These are phyloP conservation scores for Darksidea phi DNA, from an alignment of 495 filamentous ascomycete species.

Conservation along the genomic window DNA sequence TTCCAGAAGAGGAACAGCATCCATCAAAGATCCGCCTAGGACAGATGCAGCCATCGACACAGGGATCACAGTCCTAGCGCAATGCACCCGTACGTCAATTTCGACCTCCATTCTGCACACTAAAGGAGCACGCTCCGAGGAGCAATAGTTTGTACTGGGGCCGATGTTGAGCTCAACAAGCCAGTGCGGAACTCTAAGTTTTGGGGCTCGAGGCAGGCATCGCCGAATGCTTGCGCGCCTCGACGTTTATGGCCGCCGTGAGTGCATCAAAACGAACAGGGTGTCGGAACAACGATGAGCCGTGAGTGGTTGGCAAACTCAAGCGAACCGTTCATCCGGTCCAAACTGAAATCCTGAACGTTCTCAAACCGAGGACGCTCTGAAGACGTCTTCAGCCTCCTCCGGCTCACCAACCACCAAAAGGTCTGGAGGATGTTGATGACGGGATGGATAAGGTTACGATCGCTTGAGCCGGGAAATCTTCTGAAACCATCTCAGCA, in stretches of 20 bases:
- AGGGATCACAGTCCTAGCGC: slow-evolving; percentile 8
- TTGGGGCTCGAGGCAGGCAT: background rate
- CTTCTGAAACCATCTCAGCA: too few relatives aligned
- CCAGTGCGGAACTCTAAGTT: background rate
- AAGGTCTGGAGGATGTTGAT: too few relatives aligned
- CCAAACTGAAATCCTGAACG: background rate
- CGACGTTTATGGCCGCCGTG: background rate
- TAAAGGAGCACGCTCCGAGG: too few relatives aligned
- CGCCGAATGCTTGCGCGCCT: background rate
- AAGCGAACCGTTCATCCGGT: slow-evolving; percentile 15
- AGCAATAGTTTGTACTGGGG: too few relatives aligned
- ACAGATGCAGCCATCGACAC: slow-evolving; percentile 9
- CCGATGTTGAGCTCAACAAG: too few relatives aligned
- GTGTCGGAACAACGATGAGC: slow-evolving; percentile 19
- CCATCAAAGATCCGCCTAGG: background rate
- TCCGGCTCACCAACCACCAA: too few relatives aligned
- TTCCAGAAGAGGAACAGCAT: background rate
- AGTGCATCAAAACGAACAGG: slow-evolving; percentile 18
- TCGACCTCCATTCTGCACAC: background rate
- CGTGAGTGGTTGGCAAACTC: slow-evolving; percentile 16
- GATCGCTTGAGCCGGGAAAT: too few relatives aligned
- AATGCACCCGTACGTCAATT: background rate
- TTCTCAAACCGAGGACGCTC: slow-evolving; percentile 16
- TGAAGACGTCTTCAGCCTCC: too few relatives aligned
- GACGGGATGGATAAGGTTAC: too few relatives aligned